Evolutionary conservation across 1,139 yeast species (phyloP).

Genomic region (Yamadazyma kanchanaburiensis): DNA sequence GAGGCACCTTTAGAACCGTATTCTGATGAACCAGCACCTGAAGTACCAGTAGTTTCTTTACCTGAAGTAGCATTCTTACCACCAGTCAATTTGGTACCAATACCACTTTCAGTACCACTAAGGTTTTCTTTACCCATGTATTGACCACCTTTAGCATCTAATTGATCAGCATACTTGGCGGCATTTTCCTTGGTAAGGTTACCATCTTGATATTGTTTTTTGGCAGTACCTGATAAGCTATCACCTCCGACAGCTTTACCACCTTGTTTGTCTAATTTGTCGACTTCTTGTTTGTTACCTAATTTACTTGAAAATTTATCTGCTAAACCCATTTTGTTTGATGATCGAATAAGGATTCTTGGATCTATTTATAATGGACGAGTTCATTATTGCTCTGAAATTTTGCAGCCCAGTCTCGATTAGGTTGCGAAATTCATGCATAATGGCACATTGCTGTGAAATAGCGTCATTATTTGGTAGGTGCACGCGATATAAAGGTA

Average conservation of each 20-base stretch:
- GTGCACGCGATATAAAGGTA: neutral
- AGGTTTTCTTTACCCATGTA: conserved; percentile 25
- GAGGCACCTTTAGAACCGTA: conserved; percentile 7
- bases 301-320: conserved; percentile 32
- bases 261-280: conserved; percentile 31
- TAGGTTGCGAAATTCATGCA: conserved; percentile 9
- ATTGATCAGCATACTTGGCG: conserved; percentile 23
- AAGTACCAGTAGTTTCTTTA: conserved; percentile 9
- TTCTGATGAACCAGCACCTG: conserved; percentile 6
- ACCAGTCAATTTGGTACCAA: conserved; percentile 22
- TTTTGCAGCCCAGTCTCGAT: too few species aligned
- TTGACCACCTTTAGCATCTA: conserved; percentile 27
- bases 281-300: conserved; percentile 22
- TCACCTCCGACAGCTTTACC: conserved; percentile 25
- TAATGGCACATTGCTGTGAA: conserved; percentile 3
- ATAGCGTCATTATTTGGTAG: neutral
- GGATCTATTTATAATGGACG: too few species aligned
- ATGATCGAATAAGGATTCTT: too few species aligned
- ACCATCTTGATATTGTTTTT: conserved; percentile 27
- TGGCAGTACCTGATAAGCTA: conserved; percentile 19
- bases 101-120: conserved; percentile 28
- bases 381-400: too few species aligned
- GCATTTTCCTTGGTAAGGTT: conserved; percentile 26
- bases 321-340: conserved; percentile 31
- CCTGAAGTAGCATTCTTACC: conserved; percentile 8